These are phyloP conservation scores for Hericium erinaceus DNA, from an alignment of 768 basidiomycete species.

Conservation along the genomic window DNA sequence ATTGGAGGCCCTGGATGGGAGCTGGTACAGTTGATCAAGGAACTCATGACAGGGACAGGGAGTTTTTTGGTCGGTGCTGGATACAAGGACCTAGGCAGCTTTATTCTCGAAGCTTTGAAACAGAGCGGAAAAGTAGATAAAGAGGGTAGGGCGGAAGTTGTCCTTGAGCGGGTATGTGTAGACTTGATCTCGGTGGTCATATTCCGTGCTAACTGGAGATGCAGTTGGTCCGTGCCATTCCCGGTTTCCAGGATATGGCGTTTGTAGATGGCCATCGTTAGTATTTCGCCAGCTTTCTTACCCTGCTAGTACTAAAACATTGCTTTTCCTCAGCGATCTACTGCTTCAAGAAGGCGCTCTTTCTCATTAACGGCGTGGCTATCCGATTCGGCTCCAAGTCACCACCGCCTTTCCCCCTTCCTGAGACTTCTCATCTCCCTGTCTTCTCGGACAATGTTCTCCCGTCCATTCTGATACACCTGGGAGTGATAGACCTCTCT, in stretches of 20 bases:
- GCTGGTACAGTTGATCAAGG: slow-evolving; percentile 57
- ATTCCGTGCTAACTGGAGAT: slow-evolving; percentile 12
- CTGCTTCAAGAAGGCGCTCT: slow-evolving; percentile 85
- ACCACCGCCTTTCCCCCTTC: slow-evolving; percentile 51
- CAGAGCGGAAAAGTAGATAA: slow-evolving; percentile 34
- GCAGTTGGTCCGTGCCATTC: slow-evolving; percentile 68
- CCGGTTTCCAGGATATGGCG: slow-evolving; percentile 75
- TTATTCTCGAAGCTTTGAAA: slow-evolving; percentile 61
- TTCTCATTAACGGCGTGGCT: slow-evolving; percentile 62
- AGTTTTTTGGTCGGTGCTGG: slow-evolving; percentile 46
- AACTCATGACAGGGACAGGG: slow-evolving; percentile 67
- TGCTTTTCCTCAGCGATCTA: slow-evolving; percentile 50
- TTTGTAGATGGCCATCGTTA: slow-evolving; percentile 54
- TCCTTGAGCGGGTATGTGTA: slow-evolving; percentile 51
- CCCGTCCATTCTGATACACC: slow-evolving; percentile 71
- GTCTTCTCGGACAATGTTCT: slow-evolving; percentile 77
- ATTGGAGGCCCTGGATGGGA: slow-evolving; percentile 68
- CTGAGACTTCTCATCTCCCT: slow-evolving; percentile 48
- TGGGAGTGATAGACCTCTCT: slow-evolving; percentile 66
- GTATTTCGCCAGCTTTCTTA: slow-evolving; percentile 16
- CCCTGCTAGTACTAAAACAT: not conserved
- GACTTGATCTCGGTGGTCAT: not conserved
- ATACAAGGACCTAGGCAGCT: slow-evolving; percentile 62
- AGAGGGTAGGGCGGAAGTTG: slow-evolving; percentile 38
- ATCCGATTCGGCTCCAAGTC: slow-evolving; percentile 54